Conservation (phyloP, 2,329 filamentous ascomycete genomes). For the Ceratocystis cacaofunesta region DNA sequence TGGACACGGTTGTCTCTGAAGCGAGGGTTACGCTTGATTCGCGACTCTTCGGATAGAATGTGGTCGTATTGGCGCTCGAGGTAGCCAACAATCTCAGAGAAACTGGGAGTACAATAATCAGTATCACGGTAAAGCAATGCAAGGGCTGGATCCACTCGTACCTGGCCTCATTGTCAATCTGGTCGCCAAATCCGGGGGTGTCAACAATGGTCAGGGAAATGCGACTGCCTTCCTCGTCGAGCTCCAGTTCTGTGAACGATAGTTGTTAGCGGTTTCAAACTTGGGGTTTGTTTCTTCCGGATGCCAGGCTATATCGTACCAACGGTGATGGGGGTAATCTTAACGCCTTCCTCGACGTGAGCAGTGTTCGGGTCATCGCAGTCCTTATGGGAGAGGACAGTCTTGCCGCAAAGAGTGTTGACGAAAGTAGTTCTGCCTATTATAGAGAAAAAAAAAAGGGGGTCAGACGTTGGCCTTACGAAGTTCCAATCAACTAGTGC, state of each 20-base stretch:
- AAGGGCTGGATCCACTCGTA: slow-evolving; percentile 29
- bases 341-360: slow-evolving; percentile 89
- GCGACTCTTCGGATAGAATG: slow-evolving; percentile 96
- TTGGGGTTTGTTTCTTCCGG: neutral
- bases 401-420: slow-evolving; percentile 95
- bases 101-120: slow-evolving; percentile 38
- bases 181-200: slow-evolving; percentile 94
- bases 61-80: slow-evolving; percentile 99
- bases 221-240: slow-evolving; percentile 95
- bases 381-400: slow-evolving; percentile 81
- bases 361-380: slow-evolving; percentile 78
- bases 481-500: no score
- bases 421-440: slow-evolving; percentile 94
- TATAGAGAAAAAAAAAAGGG: slow-evolving; percentile 17
- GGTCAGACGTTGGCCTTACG: slow-evolving; percentile 5
- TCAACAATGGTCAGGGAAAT: slow-evolving; percentile 98
- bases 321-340: slow-evolving; percentile 96
- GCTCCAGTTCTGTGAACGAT: slow-evolving; percentile 56
- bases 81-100: slow-evolving; percentile 94
- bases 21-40: slow-evolving; percentile 99
- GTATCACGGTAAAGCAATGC: neutral
- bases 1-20: slow-evolving; percentile 99
- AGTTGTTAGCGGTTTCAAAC: neutral
- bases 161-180: slow-evolving; percentile 98
- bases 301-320: slow-evolving; percentile 38